Conservation (phyloP, 495 filamentous ascomycete species). For the Pseudomonodictys pantanalensis region DNA sequence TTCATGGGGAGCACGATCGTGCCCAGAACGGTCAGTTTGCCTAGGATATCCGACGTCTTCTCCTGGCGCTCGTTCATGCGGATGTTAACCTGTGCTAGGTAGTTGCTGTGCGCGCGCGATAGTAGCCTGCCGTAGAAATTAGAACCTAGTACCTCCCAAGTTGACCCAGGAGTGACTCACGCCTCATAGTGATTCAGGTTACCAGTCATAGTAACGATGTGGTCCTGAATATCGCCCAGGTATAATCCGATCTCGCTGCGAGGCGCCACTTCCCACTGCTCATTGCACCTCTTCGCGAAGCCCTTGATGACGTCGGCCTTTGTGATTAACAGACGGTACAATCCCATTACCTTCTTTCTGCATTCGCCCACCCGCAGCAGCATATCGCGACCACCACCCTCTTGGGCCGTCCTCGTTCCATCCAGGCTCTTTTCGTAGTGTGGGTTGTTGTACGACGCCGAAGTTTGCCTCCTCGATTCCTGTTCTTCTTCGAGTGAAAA, state of each 20-base stretch:
- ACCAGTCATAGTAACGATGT: conserved; percentile 96
- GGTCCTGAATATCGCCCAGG: conserved; percentile 96
- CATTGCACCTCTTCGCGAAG: conserved; percentile 97
- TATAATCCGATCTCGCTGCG: conserved; percentile 93
- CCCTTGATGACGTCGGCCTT: conserved; percentile 99
- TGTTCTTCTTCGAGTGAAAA: conserved; percentile 52
- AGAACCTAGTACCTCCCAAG: too few species aligned
- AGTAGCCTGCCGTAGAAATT: conserved; percentile 84
- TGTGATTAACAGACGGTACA: conserved; percentile 89
- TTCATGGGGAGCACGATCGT: conserved; percentile 98
- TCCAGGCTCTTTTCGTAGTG: conserved; percentile 44
- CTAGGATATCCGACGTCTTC: conserved; percentile 88
- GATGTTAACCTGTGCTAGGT: conserved; percentile 92
- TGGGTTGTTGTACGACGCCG: conserved; percentile 16
- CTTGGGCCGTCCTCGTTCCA: conserved; percentile 42
- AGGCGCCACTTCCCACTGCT: conserved; percentile 95
- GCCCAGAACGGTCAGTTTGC: conserved; percentile 91
- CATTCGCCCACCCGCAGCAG: conserved; percentile 86
- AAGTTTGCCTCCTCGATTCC: conserved; percentile 20
- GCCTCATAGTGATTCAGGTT: conserved; percentile 95
- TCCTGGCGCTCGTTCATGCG: conserved; percentile 97
- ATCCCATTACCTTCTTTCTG: conserved; percentile 91
- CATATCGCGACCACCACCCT: conserved; percentile 75
- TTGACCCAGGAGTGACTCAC: too few species aligned
- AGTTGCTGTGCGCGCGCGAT: conserved; percentile 89